These are phyloP conservation scores for Alternaria burnsii DNA, from an alignment of 2,329 filamentous ascomycete species.

Conservation along the genomic window DNA sequence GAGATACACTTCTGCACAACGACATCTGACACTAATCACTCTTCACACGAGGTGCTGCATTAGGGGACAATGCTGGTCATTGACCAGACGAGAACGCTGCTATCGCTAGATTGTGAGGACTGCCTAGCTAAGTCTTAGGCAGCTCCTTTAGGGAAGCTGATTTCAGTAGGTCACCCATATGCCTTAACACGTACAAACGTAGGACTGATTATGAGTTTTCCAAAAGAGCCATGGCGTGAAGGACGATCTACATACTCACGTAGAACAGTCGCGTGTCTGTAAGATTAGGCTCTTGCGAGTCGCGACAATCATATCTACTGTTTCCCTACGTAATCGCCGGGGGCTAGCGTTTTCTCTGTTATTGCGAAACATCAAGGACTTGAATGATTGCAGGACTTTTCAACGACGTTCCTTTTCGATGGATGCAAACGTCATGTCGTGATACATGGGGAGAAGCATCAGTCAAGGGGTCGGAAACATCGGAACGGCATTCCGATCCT, in stretches of 20 bases:
- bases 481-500: constrained; percentile 1
- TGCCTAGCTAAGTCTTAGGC: background rate
- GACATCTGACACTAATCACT: background rate
- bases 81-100: background rate
- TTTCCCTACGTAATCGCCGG: background rate
- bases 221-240: background rate
- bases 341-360: background rate
- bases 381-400: no score
- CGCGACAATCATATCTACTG: background rate
- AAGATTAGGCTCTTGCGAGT: background rate
- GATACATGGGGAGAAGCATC: background rate
- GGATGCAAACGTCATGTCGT: background rate
- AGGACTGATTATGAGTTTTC: background rate
- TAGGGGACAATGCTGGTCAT: background rate
- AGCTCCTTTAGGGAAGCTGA: background rate
- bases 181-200: background rate
- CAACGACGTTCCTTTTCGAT: background rate
- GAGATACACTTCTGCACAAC: background rate
- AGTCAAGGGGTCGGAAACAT: background rate
- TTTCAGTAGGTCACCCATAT: background rate
- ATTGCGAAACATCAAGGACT: background rate
- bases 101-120: background rate
- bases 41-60: background rate
- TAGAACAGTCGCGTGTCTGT: background rate
- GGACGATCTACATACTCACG: background rate